These are phyloP conservation scores for Dactylis glomerata DNA, from an alignment of 176 grass and related monocot genomes.

Conservation along the genomic window DNA sequence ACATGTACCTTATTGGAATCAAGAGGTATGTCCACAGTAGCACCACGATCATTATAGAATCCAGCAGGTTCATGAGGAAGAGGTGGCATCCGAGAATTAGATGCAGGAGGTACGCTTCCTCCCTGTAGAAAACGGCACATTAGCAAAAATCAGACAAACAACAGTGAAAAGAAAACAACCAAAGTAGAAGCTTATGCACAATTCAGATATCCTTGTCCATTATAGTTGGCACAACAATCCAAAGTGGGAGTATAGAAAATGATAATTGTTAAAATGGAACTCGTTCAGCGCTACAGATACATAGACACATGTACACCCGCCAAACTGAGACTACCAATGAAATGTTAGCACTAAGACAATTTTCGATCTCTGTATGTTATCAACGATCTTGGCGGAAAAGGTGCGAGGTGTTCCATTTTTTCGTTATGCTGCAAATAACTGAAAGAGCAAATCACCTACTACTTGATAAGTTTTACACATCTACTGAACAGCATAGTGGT, in stretches of 20 bases:
- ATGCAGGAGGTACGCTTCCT: conserved; percentile 65
- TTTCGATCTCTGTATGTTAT: background rate
- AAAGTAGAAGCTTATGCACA: background rate
- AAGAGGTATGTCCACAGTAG: conserved; percentile 86
- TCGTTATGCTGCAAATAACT: background rate
- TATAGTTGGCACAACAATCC: background rate
- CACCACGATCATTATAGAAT: conserved; percentile 77
- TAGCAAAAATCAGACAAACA: background rate
- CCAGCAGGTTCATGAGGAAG: conserved; percentile 89
- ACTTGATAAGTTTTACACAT: background rate
- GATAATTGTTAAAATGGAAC: background rate
- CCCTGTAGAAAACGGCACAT: conserved; percentile 30
- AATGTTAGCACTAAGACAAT: background rate
- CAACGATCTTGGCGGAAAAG: background rate
- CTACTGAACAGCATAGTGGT: background rate
- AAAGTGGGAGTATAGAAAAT: background rate
- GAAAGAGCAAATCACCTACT: background rate
- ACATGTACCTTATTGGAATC: conserved; percentile 53
- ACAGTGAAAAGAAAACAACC: background rate
- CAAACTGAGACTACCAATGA: background rate
- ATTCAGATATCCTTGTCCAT: background rate
- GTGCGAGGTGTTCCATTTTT: background rate
- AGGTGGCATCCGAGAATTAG: conserved; percentile 81
- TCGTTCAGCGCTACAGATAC: background rate
- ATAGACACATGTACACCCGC: background rate